Base-by-base conservation (phyloP, 495 filamentous ascomycete genomes). In the Tirmania nivea region DNA sequence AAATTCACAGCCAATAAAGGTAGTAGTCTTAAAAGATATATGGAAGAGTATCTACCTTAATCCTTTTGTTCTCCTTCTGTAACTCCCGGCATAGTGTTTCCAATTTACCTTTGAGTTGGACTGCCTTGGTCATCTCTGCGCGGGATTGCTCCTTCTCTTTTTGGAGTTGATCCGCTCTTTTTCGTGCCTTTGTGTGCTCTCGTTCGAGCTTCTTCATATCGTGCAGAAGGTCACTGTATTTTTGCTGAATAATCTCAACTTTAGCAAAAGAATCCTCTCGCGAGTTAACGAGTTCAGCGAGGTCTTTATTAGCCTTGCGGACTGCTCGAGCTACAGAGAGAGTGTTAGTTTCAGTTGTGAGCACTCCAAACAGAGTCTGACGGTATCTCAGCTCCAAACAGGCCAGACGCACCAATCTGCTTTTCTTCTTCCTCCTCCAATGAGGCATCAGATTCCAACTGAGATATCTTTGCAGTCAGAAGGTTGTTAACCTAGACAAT, bases 131-230 rank as follows among this genome's bases (percentile, higher is more conserved):
- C 52, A 93, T 73, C 66, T 97, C 90, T 37, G 80, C 81, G 57
- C 84, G 78, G 17, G 78, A 77, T 56, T 83, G 79, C 67, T 97
- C 90, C 65, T 92, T 92, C 58, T 97, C 90, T 66, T 96, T 96
- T 68, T 97, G 90, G 54, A 96, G 66, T 60, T 86, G 83, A 67
- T 97, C 90, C 14, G 82, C 85, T 9, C 86, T 80, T 68, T 95
- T 97, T 70, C 94, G 94, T 62, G 86, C 87, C 69, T 94, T 96
- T 42, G 82, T 73, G 61, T 93, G 84, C 53, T 96, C 90, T 34
- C 88, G 82, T 65, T 96, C 89, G 55, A 92, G 74, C 51, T 86
- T 79, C 62, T 93, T 94, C 86, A 97, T 92, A 54, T 94, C 86
- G 39, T 82, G 79, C 52, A 94, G 72, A 3, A 95, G 76, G 57